Base-by-base conservation (phyloP, 108 stramenopile species). In the Chaetoceros muelleri region DNA sequence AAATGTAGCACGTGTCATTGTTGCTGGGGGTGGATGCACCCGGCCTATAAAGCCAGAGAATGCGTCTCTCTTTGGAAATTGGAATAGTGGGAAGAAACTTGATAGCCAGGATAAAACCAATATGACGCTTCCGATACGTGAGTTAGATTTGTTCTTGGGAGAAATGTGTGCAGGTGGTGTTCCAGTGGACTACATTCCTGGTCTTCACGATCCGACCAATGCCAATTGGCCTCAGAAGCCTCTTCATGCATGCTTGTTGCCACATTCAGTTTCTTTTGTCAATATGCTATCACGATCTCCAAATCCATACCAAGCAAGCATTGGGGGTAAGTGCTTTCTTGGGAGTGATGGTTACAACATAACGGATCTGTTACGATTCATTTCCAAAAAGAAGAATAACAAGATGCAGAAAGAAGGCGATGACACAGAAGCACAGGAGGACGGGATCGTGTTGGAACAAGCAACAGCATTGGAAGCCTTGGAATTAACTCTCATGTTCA, bases 211-310 rank as follows among this genome's bases (percentile, higher is more conserved):
- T 73, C 90, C 90, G 13, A 87, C 85, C 56, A 85, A 80, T 57
- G 82, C 81, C 65, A 87, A 84, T 58, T 85, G 85, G 86, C 90
- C 90, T 23, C 90, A 93, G 57, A 69, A 81, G 26, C 84, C 86
- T 1, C 50, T 93, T 17, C 90, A 93, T 69, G 69, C 72, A 5
- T 76, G 75, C 58, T 51, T 93, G 28, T 50, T 93, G 54, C 85
- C 73, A n/a, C 46, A 70, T 2, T 60, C 71, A 21, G 49, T 52
- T 34, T 34, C 57, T 52, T 70, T 74, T 64, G 67, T 56, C 24
- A 58, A 64, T 24, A 46, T 76, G 27, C 71, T 84, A 34, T 44
- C 52, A 24, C 58, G 79, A 21, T 71, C 80, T 28, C 85, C 90
- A 34, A 93, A 93, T 68, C 90, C 90, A 2, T 93, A 87, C 64